Base-by-base conservation (phyloP, 352 stramenopile species). In the Phytophthora sp. region DNA sequence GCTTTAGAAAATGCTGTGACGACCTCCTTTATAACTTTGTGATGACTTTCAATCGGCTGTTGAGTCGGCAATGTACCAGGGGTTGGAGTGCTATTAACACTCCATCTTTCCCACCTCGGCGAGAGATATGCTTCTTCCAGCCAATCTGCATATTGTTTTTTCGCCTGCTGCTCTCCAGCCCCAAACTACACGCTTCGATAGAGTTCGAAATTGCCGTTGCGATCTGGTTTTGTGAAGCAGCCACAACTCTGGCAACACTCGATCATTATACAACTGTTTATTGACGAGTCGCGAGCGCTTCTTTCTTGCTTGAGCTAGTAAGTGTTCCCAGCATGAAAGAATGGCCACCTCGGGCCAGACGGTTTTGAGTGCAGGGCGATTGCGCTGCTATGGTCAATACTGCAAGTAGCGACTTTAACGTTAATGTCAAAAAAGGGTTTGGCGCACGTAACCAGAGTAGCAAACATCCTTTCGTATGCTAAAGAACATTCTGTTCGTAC, bases 11-110 rank as follows among this genome's bases (percentile, higher is more conserved):
- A 56, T 12, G 31, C 48, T 23, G 48, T 56, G 10, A 27, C 11
- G 2, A 56, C 35, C 48, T 45, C 34, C 13, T 56, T 45, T 12
- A 56, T 56, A 5, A 56, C 48, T 46, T 45, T 56, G 32, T 55
- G 46, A 15, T 55, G 46, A 15, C 31, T 44, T 35, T 55, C 46
- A 8, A 55, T 55, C 15, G 31, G 10, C 20, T 55, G 46, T 30
- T 55, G 46, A 21, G 46, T 34, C 5, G 46, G 46, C 12, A 55
- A 13, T 15, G 44, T 6, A 7, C 46, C 46, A 24, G 31, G 32
- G n/a, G 34, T 55, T 13, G 9, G 1, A 9, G 31, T n/a, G 17
- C 20, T 35, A 7, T 37, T 55, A 8, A 44, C 46, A n/a, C 31
- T 55, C 46, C 46, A 43, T 1, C 30, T 5, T 17, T 44, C 31